These are phyloP conservation scores for Trichoderma hamatum DNA, from an alignment of 2,329 filamentous ascomycete genomes.

Conservation along the genomic window DNA sequence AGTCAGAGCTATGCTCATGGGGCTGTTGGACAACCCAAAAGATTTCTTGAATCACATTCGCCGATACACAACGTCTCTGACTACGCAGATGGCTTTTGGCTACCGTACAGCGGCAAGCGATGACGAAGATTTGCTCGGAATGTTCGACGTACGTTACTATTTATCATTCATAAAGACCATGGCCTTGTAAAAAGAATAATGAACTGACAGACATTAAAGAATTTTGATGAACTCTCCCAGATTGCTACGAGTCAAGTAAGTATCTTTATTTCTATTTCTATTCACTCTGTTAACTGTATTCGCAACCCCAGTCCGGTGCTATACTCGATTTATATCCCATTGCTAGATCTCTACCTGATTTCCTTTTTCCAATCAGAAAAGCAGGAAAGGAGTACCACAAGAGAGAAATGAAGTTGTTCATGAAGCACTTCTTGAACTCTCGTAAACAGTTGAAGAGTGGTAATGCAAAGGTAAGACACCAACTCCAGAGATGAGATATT, in stretches of 20 bases:
- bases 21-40: neutral
- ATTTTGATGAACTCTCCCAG: slow-evolving; percentile 15
- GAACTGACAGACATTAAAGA: neutral
- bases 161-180: neutral
- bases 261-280: neutral
- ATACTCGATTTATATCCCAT: slow-evolving; percentile 12
- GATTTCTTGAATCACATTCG: slow-evolving; percentile 6
- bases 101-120: slow-evolving; percentile 11
- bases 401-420: slow-evolving; percentile 5
- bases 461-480: neutral
- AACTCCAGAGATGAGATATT: neutral
- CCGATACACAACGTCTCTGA: slow-evolving; percentile 16
- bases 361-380: neutral
- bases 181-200: neutral
- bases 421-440: slow-evolving; percentile 16
- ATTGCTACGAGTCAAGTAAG: slow-evolving; percentile 6
- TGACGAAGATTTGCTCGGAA: neutral
- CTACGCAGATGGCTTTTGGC: slow-evolving; percentile 21
- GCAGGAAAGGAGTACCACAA: neutral
- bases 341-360: slow-evolving; percentile 6
- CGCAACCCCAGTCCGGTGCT: neutral
- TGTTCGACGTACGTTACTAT: slow-evolving; percentile 9
- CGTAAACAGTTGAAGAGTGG: slow-evolving; percentile 8
- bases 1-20: slow-evolving; percentile 18
- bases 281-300: neutral